Base-by-base conservation (phyloP, 768 basidiomycete genomes). In the Harrya chromipes region DNA sequence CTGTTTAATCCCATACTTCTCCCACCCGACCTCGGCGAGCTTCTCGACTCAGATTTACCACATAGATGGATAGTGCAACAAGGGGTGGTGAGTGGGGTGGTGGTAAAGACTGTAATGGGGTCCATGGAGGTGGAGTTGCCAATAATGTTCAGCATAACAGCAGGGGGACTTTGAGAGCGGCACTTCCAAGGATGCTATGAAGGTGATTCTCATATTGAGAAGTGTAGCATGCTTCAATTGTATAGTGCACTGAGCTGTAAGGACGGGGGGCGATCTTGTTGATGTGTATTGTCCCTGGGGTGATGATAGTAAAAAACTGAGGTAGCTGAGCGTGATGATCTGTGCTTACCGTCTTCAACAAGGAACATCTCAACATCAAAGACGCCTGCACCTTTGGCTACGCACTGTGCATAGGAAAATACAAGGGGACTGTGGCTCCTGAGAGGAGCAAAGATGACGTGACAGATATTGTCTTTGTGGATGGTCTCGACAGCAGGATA, bases 321-420 rank as follows among this genome's bases (percentile, higher is more conserved):
- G 14, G 31, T 21, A 16, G 20, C 14, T 36, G 27, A 33, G 36
- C 7, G 17, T 29, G 26, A 38, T 8, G 64, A 79, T 40, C 38
- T 2, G 10, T 17, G 49, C 49, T 16, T 58, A 92, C 95, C 94
- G 62, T 94, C 81, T 24, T 77, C 72, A 80, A 95, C 79, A 35
- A 97, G 74, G 72, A 99, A 99, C 93, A 98, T 92, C 68, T 99
- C 97, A 1, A 99, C 94, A 2, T 94, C 97, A 70, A 97, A 98
- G 21, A 97, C 81, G 11, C 97, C 97, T 9, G 94, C 94, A 4
- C 94, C 95, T 69, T 94, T 90, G 0, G 95, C 97, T 27, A 94
- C 70, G 4, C 63, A 60, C 50, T 82, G 81, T 13, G 92, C 94
- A 40, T 80, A 74, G 8, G 66, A 66, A 20, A 78, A 69, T 3